phyloP scores from a whole-genome alignment of 2,329 filamentous ascomycete species.

The Xylariaceae sp. region DNA sequence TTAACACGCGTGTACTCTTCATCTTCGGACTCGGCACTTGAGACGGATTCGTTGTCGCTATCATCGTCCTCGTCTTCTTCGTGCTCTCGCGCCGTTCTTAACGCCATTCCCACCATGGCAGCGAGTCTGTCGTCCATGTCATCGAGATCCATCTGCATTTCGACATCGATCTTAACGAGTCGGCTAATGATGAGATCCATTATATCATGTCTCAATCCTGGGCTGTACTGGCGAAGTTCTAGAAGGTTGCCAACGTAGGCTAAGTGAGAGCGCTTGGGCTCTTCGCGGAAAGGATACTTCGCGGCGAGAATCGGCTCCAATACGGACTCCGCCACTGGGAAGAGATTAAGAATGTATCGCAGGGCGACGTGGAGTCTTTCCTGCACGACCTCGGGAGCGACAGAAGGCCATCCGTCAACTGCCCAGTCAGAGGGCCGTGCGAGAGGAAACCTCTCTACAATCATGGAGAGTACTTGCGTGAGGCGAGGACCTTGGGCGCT shows the following conservation, averaged over 20 bases:
- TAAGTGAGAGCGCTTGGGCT: slow-evolving; percentile 72
- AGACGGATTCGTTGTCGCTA: slow-evolving; percentile 65
- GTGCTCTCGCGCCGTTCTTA: slow-evolving; percentile 37
- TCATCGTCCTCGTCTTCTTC: slow-evolving; percentile 51
- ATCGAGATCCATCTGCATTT: slow-evolving; percentile 89
- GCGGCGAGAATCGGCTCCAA: slow-evolving; percentile 61
- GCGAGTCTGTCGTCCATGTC: slow-evolving; percentile 86
- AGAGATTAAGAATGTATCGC: slow-evolving; percentile 69
- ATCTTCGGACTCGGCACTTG: slow-evolving; percentile 63
- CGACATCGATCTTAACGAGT: slow-evolving; percentile 88
- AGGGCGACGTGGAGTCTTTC: slow-evolving; percentile 70
- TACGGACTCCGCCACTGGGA: slow-evolving; percentile 70
- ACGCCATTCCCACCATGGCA: slow-evolving; percentile 60
- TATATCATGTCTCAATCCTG: slow-evolving; percentile 72
- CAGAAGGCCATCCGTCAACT: slow-evolving; percentile 50
- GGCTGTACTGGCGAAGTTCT: slow-evolving; percentile 68
- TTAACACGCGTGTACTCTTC: slow-evolving; percentile 62
- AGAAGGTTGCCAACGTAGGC: slow-evolving; percentile 86
- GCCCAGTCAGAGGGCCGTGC: slow-evolving; percentile 42
- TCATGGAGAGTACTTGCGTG: slow-evolving; percentile 66
- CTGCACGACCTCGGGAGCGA: slow-evolving; percentile 61
- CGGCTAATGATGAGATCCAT: slow-evolving; percentile 78
- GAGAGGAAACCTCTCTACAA: slow-evolving; percentile 70
- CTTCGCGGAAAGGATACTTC: slow-evolving; percentile 72
- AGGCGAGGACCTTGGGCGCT: slow-evolving; percentile 80